Evolutionary conservation across 2,329 filamentous ascomycete species (phyloP).

Genomic region (Aspergillus sp.): DNA sequence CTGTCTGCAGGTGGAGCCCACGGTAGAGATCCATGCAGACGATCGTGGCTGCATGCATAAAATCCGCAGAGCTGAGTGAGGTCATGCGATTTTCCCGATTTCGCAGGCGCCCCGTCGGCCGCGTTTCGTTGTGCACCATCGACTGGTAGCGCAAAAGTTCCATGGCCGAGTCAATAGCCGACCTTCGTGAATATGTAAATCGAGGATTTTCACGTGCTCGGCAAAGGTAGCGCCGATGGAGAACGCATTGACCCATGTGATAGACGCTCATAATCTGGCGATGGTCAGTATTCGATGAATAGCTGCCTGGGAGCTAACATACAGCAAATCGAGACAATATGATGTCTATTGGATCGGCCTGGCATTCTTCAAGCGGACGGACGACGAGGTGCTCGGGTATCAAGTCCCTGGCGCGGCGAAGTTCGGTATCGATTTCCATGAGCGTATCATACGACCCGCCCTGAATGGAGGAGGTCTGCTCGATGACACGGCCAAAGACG

Average conservation of each 20-base stretch:
- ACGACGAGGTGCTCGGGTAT: constrained; percentile 74
- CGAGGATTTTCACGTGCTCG: constrained; percentile 67
- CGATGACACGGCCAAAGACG: constrained; percentile 37
- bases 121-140: constrained; percentile 64
- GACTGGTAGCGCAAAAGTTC: constrained; percentile 69
- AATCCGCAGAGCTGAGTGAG: constrained; percentile 73
- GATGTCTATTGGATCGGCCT: constrained; percentile 56
- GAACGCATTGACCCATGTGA: constrained; percentile 76
- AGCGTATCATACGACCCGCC: constrained; percentile 50
- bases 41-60: constrained; percentile 76
- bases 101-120: constrained; percentile 60
- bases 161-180: constrained; percentile 78
- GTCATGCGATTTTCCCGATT: constrained; percentile 70
- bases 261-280: constrained; percentile 64
- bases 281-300: constrained; percentile 7
- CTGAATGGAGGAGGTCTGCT: constrained; percentile 32
- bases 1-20: constrained; percentile 24
- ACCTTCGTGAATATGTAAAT: constrained; percentile 73
- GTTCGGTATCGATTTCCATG: constrained; percentile 50
- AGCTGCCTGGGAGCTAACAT: constrained; percentile 13
- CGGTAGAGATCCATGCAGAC: constrained; percentile 75
- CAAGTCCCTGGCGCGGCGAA: constrained; percentile 50
- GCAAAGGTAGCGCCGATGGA: constrained; percentile 81
- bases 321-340: constrained; percentile 73
- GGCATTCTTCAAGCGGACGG: constrained; percentile 62